These are phyloP conservation scores for Agroathelia rolfsii DNA, from an alignment of 1,284 basidiomycete species.

Conservation along the genomic window DNA sequence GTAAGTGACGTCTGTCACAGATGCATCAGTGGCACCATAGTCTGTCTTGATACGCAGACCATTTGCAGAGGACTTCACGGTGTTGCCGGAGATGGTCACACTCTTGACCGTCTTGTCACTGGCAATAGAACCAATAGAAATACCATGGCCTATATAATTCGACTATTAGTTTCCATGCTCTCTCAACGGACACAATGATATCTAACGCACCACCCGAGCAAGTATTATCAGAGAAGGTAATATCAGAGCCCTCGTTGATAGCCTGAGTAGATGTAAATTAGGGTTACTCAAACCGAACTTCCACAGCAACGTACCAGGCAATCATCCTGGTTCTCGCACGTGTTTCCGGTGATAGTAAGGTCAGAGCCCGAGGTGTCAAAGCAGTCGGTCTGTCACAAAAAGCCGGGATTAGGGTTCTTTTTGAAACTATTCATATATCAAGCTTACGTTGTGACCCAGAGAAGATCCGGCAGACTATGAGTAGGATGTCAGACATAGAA, in stretches of 20 bases:
- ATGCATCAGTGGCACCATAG: conserved; percentile 1
- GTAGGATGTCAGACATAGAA: conserved; percentile 11
- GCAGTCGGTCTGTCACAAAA: conserved; percentile 3
- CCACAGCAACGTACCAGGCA: conserved; percentile 8
- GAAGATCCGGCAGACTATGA: conserved; percentile 8
- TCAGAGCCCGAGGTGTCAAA: conserved; percentile 1
- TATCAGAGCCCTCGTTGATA: conserved; percentile 14
- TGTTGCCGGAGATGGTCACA: conserved; percentile 8
- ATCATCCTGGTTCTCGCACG: conserved; percentile 16
- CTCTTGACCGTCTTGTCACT: conserved; percentile 5
- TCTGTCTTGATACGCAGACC: conserved; percentile 3
- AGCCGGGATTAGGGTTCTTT: neutral
- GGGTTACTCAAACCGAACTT: no score
- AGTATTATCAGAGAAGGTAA: conserved; percentile 13
- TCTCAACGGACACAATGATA: no score
- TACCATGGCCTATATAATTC: conserved; percentile 16
- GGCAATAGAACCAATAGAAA: conserved; percentile 14
- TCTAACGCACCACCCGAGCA: conserved; percentile 4
- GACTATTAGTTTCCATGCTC: no score
- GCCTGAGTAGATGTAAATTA: conserved; percentile 6
- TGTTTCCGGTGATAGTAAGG: conserved; percentile 8
- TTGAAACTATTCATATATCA: no score
- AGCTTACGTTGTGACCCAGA: conserved; percentile 13
- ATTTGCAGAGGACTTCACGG: conserved; percentile 1
- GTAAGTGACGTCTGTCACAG: neutral